Evolutionary conservation across 805 yeast species (phyloP).

Genomic region (Yarrowia sp.): DNA sequence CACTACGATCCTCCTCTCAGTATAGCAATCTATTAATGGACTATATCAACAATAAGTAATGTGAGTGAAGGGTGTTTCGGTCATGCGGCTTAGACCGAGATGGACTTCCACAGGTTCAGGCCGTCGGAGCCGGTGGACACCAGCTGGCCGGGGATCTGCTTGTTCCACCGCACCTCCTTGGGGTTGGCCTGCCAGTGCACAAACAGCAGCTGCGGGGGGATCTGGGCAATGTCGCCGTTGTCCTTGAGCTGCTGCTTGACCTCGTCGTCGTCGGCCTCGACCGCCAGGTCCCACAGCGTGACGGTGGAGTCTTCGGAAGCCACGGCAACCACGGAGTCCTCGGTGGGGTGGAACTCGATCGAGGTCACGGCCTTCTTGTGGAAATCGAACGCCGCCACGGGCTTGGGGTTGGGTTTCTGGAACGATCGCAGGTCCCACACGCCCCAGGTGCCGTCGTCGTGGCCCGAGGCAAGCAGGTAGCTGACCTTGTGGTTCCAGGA

Average conservation of each 20-base stretch:
- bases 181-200: conserved; percentile 99
- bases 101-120: conserved; percentile 93
- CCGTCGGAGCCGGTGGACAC: conserved; percentile 97
- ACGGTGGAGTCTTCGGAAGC: conserved; percentile 97
- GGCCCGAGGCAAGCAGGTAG: conserved; percentile 91
- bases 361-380: conserved; percentile 93
- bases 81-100: conserved; percentile 69
- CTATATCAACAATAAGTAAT: too few relatives aligned
- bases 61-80: too few relatives aligned
- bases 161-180: conserved; percentile 98
- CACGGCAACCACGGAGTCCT: conserved; percentile 94
- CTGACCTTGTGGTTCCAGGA: conserved; percentile 92
- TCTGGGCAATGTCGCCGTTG: conserved; percentile 76
- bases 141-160: conserved; percentile 93
- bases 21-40: too few relatives aligned
- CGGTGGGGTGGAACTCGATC: conserved; percentile 91
- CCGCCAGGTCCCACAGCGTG: conserved; percentile 96
- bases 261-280: conserved; percentile 98
- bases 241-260: conserved; percentile 83
- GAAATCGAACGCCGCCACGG: conserved; percentile 95
- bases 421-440: conserved; percentile 96
- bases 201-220: conserved; percentile 94
- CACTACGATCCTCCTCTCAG: too few relatives aligned
- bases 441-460: conserved; percentile 97
- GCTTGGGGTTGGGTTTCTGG: conserved; percentile 63